Base-by-base conservation (phyloP, 768 basidiomycete species). In the Podaxis sp. region DNA sequence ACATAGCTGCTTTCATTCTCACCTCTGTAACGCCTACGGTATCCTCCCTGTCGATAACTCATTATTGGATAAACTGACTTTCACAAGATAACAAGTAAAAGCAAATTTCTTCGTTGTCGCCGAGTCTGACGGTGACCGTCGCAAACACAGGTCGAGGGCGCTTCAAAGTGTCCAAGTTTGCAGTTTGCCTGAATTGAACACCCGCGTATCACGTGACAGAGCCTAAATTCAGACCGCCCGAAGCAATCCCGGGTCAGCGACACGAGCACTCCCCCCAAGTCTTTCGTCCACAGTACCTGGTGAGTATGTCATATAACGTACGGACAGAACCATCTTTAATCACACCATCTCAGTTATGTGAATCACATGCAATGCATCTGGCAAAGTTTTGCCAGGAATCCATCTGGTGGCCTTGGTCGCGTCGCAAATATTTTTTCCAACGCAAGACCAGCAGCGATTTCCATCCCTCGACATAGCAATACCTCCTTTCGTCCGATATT, bases 291-390 rank as follows among this genome's bases (percentile, higher is more conserved):
- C 33, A 38, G 11, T 22, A 30, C 36, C 53, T 59, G 57, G 63
- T 64, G 51, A 59, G 57, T 44, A 8, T 36, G 17, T 26, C 8
- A 9, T 9, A 33, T 2, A 12, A n/a, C 11, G 11, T 11, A 6
- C 33, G 15, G 44, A 17, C 24, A 12, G 19, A 9, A 33, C 13
- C 15, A 44, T 15, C 12, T 30, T 51, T n/a, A 26, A 55, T 62
- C 36, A 52, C 42, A 28, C 38, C 42, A 33, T 42, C 17, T 19
- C 63, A 83, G 86, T 80, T 70, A 88, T 88, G 86, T 83, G 71
- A 82, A 71, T 74, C 83, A 79, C 84, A 90, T 90, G 89, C 87
- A 79, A 89, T 88, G 87, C 81, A 82, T 76, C 74, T 83, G 80
- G 82, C 80, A 78, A 66, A 78, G 74, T 69, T 73, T 80, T 71